Base-by-base conservation (phyloP, 1,139 yeast species). In the Yamadazyma membranifaciens region DNA sequence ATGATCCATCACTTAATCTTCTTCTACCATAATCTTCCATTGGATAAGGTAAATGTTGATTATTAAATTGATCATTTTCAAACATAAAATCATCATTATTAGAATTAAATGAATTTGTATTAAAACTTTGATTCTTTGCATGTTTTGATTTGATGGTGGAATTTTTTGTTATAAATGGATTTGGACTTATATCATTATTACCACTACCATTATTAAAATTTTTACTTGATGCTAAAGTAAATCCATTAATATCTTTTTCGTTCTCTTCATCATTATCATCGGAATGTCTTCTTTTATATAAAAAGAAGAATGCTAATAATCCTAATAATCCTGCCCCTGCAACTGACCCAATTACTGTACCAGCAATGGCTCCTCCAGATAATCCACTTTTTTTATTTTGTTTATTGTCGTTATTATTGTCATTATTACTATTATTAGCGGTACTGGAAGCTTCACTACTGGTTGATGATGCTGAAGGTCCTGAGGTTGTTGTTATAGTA, bases 281-380 rank as follows among this genome's bases (percentile, higher is more conserved):
- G 34, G 54, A 52, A 33, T 62, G 55, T 35, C 65, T 63, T 45
- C 69, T 65, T 46, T 69, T 66, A 62, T 74, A 63, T 40, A 74
- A 57, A 41, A 78, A 62, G 51, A 78, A 67, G 36, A 75, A 51
- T 4, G 75, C 47, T 7, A 68, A 47, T 2, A 62, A 60, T 0
- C 63, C 64, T 14, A 78, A 39, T 4, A 73, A 28, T 2, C 67
- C 54, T 0, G 68, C 69, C 35, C 87, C 88, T 6, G 67, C 68
- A 1, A 82, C 65, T 1, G 73, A 66, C n/a, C 89, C 89, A 37
- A 83, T 71, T 1, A 78, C 87, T 10, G 81, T 77, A 36, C 89
- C 91, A 1, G 84, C 89, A 48, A 82, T 81, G n/a, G 83, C 83
- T 16, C 92, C 92, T 6, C 75, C 72, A 6, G 80, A 69, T 31